phyloP scores from a whole-genome alignment of 2,329 filamentous ascomycete genomes.

The Penicillium sp. region DNA sequence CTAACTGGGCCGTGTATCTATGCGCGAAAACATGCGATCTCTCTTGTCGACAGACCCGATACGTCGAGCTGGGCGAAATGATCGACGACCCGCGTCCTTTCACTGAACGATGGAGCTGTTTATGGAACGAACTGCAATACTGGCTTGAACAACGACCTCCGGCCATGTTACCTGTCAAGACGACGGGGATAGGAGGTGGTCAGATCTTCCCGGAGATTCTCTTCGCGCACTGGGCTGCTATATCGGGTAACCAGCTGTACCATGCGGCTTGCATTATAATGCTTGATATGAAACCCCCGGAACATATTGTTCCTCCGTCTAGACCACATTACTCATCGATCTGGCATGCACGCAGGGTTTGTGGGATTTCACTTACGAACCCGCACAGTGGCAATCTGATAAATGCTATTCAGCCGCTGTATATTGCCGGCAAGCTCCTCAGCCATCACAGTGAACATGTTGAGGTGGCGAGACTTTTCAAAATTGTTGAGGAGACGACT shows the following conservation, averaged over 20 bases:
- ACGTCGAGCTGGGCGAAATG: conserved; percentile 47
- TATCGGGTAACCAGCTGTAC: conserved; percentile 57
- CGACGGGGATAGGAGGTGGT: conserved; percentile 34
- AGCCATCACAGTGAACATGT: conserved; percentile 50
- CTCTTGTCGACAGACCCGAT: conserved; percentile 48
- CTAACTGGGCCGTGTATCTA: conserved; percentile 60
- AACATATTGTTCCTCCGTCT: conserved; percentile 18
- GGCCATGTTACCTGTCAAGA: conserved; percentile 50
- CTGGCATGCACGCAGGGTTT: conserved; percentile 58
- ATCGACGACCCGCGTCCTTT: conserved; percentile 46
- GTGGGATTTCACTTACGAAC: conserved; percentile 57
- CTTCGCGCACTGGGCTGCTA: conserved; percentile 55
- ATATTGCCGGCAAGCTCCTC: conserved; percentile 54
- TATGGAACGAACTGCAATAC: conserved; percentile 52
- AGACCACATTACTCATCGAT: conserved; percentile 41
- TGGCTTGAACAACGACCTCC: conserved; percentile 50
- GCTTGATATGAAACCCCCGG: conserved; percentile 44
- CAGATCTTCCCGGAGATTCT: conserved; percentile 53
- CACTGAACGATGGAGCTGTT: conserved; percentile 43
- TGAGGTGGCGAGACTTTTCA: conserved; percentile 40
- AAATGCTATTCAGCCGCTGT: conserved; percentile 59
- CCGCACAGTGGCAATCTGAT: conserved; percentile 56
- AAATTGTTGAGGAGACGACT: conserved; percentile 52
- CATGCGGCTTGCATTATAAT: conserved; percentile 56
- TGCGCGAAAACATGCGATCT: conserved; percentile 54